phyloP scores from a whole-genome alignment of 106 monocot genomes.

The Agapanthus africanus region DNA sequence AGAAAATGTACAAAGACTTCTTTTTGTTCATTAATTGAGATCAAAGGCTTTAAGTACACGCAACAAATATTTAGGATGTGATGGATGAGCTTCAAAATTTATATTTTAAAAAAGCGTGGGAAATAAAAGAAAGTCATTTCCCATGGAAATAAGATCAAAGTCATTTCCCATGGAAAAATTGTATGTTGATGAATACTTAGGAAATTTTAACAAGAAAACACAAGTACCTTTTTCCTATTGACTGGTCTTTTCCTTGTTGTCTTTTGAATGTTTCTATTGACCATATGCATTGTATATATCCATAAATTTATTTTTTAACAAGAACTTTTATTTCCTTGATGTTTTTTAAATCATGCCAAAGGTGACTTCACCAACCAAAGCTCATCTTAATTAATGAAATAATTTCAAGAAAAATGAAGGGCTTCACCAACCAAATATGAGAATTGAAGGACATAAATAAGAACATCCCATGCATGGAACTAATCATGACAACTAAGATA shows the following conservation, averaged over 20 bases:
- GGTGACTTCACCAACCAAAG: too few species aligned
- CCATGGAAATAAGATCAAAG: too few species aligned
- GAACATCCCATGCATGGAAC: background rate
- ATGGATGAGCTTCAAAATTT: background rate
- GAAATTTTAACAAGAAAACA: too few species aligned
- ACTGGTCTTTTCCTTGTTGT: background rate
- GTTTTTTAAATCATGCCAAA: too few species aligned
- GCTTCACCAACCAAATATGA: background rate
- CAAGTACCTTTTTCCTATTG: background rate
- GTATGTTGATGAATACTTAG: too few species aligned
- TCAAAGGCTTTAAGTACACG: background rate
- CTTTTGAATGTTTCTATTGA: background rate
- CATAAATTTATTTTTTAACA: background rate
- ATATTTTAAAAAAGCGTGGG: too few species aligned
- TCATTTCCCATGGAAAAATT: too few species aligned
- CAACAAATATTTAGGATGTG: background rate
- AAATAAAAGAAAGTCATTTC: too few species aligned
- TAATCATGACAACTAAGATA: constrained; percentile 2
- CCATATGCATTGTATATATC: background rate
- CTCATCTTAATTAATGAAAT: too few species aligned
- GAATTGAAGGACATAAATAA: background rate
- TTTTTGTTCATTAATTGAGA: too few species aligned
- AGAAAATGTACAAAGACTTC: background rate
- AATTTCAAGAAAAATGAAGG: background rate
- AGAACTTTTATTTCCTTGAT: too few species aligned